phyloP scores from a whole-genome alignment of 2,329 filamentous ascomycete species.

The Phaeophleospora eucalypticola region DNA sequence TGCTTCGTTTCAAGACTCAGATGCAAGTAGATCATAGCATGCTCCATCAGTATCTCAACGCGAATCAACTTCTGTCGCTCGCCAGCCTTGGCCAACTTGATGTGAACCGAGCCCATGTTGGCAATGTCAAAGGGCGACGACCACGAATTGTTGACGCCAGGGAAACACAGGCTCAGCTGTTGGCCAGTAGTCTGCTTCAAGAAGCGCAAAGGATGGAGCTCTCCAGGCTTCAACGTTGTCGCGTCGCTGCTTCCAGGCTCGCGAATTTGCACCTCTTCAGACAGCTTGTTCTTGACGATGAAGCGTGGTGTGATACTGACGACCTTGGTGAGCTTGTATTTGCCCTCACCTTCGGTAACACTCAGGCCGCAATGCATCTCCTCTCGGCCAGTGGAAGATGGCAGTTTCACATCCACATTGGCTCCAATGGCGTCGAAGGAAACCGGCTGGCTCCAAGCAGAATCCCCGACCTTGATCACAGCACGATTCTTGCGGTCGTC shows the following conservation, averaged over 20 bases:
- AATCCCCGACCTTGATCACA: slow-evolving; percentile 80
- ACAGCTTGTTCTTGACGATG: slow-evolving; percentile 87
- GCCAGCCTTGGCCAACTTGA: slow-evolving; percentile 87
- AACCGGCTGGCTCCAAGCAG: slow-evolving; percentile 93
- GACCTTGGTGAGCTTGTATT: slow-evolving; percentile 96
- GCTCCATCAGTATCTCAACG: slow-evolving; percentile 85
- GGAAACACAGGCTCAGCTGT: slow-evolving; percentile 87
- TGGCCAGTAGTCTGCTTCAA: slow-evolving; percentile 78
- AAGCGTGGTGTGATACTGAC: slow-evolving; percentile 91
- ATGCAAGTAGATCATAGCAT: slow-evolving; percentile 88
- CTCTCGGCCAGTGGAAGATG: slow-evolving; percentile 63
- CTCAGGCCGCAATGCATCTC: slow-evolving; percentile 91
- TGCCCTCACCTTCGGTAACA: slow-evolving; percentile 85
- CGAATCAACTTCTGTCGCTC: slow-evolving; percentile 85
- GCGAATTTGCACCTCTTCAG: slow-evolving; percentile 81
- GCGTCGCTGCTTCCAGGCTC: slow-evolving; percentile 89
- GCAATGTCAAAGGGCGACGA: slow-evolving; percentile 97
- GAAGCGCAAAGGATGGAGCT: slow-evolving; percentile 83
- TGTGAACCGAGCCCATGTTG: slow-evolving; percentile 83
- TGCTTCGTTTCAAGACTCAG: slow-evolving; percentile 87
- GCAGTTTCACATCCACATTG: slow-evolving; percentile 79
- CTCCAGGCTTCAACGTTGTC: slow-evolving; percentile 70
- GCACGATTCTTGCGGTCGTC: slow-evolving; percentile 91
- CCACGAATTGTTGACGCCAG: slow-evolving; percentile 94
- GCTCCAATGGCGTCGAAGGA: slow-evolving; percentile 98